Evolutionary conservation across 129 eudicot species (phyloP).

Genomic region (Flaveria ramosissima): DNA sequence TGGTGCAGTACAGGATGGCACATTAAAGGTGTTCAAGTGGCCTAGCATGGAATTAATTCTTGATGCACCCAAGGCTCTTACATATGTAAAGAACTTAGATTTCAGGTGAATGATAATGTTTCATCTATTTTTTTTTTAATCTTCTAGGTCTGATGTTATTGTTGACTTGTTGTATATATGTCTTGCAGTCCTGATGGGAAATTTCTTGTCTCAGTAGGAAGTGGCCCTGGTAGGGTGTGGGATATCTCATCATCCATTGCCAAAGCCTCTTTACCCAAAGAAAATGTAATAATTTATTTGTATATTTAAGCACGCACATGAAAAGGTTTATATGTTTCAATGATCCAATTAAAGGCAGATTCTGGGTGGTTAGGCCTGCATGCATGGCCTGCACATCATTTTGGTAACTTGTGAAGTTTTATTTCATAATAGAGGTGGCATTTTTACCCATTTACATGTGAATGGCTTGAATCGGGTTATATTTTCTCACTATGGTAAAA

Average conservation of each 20-base stretch:
- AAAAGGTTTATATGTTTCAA: background rate
- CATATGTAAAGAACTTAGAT: conserved; percentile 65
- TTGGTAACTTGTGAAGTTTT: too few relatives aligned
- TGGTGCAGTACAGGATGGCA: too few relatives aligned
- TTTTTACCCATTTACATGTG: background rate
- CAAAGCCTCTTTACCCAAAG: conserved; percentile 66
- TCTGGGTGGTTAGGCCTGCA: too few relatives aligned
- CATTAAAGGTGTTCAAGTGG: too few relatives aligned
- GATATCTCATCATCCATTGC: conserved; percentile 52
- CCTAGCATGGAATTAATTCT: too few relatives aligned
- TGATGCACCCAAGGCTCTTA: too few relatives aligned
- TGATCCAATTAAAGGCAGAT: background rate
- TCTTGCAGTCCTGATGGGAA: conserved; percentile 79
- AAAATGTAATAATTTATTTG: conserved; percentile 49
- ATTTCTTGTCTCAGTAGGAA: conserved; percentile 16
- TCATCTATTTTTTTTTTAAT: background rate
- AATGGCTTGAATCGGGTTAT: background rate
- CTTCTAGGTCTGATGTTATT: background rate
- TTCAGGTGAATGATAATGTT: conserved; percentile 57
- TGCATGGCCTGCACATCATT: too few relatives aligned
- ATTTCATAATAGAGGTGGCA: too few relatives aligned
- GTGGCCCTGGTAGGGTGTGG: conserved; percentile 92
- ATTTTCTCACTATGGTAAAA: background rate
- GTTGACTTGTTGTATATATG: conserved; percentile 4
- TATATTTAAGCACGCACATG: background rate